These are phyloP conservation scores for Fusarium globosum DNA, from an alignment of 2,329 filamentous ascomycete species.

Conservation along the genomic window DNA sequence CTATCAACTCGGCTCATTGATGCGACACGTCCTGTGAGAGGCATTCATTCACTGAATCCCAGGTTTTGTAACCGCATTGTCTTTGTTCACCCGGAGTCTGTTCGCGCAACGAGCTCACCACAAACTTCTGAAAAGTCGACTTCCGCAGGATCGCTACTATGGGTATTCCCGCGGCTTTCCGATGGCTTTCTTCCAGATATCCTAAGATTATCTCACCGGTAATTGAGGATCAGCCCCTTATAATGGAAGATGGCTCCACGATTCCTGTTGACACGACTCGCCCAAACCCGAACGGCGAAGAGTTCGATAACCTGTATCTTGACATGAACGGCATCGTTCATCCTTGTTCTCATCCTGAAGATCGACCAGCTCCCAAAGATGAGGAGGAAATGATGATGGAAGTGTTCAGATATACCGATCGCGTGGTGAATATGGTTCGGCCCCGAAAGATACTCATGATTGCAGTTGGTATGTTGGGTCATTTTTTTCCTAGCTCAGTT, in stretches of 20 bases:
- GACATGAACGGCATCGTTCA: conserved; percentile 99
- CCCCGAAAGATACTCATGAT: conserved; percentile 97
- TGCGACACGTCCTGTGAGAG: conserved; percentile 8
- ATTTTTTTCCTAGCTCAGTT: neutral
- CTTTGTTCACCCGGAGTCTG: neutral
- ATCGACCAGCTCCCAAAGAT: conserved; percentile 87
- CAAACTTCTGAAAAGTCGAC: conserved; percentile 2
- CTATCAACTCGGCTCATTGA: neutral
- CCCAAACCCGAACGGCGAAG: conserved; percentile 95
- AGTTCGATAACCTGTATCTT: conserved; percentile 97
- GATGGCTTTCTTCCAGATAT: conserved; percentile 97
- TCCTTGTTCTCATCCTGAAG: conserved; percentile 97
- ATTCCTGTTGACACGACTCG: conserved; percentile 87
- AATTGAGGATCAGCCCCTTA: conserved; percentile 83
- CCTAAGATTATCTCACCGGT: conserved; percentile 96
- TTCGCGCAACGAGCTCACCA: conserved; percentile 14
- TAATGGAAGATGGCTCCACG: conserved; percentile 81
- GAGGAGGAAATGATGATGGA: conserved; percentile 99
- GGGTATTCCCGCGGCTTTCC: conserved; percentile 95
- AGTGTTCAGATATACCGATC: conserved; percentile 98
- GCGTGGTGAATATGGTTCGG: conserved; percentile 98
- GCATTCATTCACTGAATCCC: neutral
- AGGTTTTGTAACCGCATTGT: conserved; percentile 12
- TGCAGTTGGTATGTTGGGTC: conserved; percentile 77
- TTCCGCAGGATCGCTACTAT: conserved; percentile 60